phyloP scores from a whole-genome alignment of 306 rosid genomes.

The Vigna unguiculata region DNA sequence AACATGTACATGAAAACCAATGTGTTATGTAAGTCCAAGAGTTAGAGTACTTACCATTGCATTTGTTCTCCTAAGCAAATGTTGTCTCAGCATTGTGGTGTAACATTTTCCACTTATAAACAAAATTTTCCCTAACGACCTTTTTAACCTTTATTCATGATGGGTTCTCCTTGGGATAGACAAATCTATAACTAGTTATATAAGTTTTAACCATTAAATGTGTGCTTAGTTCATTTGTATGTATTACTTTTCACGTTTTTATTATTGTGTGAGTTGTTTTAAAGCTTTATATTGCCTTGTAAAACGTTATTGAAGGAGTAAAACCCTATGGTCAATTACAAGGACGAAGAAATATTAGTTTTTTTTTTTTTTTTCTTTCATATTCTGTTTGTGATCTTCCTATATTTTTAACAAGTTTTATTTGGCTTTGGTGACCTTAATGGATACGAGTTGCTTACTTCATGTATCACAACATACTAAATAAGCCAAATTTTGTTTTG shows the following conservation, averaged over 20 bases:
- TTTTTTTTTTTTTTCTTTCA: too few species aligned
- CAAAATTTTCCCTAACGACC: slow-evolving; percentile 50
- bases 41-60: slow-evolving; percentile 50
- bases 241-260: neutral
- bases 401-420: too few species aligned
- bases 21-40: slow-evolving; percentile 52
- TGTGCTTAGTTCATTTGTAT: neutral
- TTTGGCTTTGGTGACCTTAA: too few species aligned
- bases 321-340: too few species aligned
- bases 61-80: slow-evolving; percentile 53
- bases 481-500: too few species aligned
- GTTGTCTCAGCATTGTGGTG: slow-evolving; percentile 44
- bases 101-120: slow-evolving; percentile 47
- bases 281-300: neutral
- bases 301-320: neutral
- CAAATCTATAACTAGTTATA: neutral
- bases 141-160: slow-evolving; percentile 26
- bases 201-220: slow-evolving; percentile 17
- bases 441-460: too few species aligned
- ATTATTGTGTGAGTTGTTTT: neutral
- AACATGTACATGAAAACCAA: slow-evolving; percentile 66
- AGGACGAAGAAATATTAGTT: too few species aligned
- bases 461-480: too few species aligned
- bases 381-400: too few species aligned
- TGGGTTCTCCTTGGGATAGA: slow-evolving; percentile 35